These are phyloP conservation scores for Elsinoe arachidis DNA, from an alignment of 2,329 filamentous ascomycete species.

Conservation along the genomic window DNA sequence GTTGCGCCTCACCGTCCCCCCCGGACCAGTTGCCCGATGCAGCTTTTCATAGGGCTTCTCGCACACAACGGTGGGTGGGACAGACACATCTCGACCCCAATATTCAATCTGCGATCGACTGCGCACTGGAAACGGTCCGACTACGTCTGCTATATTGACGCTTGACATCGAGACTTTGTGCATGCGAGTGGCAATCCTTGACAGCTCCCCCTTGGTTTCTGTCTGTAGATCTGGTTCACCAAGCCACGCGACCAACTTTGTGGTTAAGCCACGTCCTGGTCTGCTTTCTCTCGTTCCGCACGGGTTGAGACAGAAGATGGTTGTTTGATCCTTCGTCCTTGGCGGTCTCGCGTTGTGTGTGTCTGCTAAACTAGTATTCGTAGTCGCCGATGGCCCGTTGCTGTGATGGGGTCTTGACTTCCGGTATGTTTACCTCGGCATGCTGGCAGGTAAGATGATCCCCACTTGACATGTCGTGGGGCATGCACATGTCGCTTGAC, in stretches of 20 bases:
- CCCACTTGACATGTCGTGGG: no score
- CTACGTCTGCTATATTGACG: background rate
- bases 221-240: background rate
- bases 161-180: background rate
- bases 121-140: background rate
- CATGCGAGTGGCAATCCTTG: background rate
- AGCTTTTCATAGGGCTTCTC: background rate
- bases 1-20: background rate
- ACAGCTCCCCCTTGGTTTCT: no score
- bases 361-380: background rate
- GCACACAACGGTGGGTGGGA: background rate
- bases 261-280: background rate
- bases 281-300: background rate
- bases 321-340: constrained; percentile 1
- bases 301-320: background rate
- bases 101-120: background rate
- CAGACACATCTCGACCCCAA: background rate
- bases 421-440: no score
- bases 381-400: background rate
- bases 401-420: no score
- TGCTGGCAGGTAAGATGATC: no score
- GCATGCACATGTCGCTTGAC: background rate
- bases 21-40: background rate
- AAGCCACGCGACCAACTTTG: background rate
- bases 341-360: background rate